Conservation (phyloP, 306 rosid species). For the Medicago ruthenica region DNA sequence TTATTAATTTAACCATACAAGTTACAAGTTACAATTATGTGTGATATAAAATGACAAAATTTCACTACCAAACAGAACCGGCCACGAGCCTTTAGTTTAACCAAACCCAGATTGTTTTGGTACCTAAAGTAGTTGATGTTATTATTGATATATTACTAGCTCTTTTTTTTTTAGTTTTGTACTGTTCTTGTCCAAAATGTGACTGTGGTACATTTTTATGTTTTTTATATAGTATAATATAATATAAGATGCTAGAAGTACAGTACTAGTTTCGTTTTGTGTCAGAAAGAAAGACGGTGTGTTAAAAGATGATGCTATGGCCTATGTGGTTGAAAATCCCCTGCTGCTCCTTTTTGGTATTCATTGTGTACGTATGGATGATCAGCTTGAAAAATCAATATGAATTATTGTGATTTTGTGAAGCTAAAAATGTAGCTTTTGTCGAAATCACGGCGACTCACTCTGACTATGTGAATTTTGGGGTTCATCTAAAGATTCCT, state of each 20-base stretch:
- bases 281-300: background rate
- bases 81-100: slow-evolving; percentile 33
- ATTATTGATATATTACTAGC: slow-evolving; percentile 3
- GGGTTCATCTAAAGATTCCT: too few species aligned
- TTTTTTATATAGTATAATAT: background rate
- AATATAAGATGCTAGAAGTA: background rate
- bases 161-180: slow-evolving; percentile 32
- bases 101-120: slow-evolving; percentile 30
- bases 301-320: background rate
- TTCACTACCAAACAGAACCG: slow-evolving; percentile 44
- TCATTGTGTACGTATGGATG: too few species aligned
- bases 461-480: too few species aligned
- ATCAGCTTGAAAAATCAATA: too few species aligned
- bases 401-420: too few species aligned
- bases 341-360: background rate
- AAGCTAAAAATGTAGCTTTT: too few species aligned
- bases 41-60: slow-evolving; percentile 45
- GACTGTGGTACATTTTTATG: slow-evolving; percentile 39
- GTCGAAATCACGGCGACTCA: too few species aligned
- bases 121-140: slow-evolving; percentile 38
- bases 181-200: slow-evolving; percentile 18
- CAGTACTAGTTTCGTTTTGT: background rate
- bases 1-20: slow-evolving; percentile 50
- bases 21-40: background rate
- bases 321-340: background rate